Base-by-base conservation (phyloP, 371 early-diverging fungal genomes). In the Saksenaea oblongispora region DNA sequence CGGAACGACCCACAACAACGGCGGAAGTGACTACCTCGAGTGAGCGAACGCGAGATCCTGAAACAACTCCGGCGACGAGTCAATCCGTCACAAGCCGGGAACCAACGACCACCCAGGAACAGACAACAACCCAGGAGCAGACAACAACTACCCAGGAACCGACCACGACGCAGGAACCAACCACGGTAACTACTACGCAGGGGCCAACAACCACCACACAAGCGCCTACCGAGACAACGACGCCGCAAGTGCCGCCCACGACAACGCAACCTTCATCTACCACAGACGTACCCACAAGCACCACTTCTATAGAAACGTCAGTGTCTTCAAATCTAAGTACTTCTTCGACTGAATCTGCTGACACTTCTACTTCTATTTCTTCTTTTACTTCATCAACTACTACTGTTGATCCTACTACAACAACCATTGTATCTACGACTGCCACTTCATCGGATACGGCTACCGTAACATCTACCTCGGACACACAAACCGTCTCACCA, bases 341-440 rank as follows among this genome's bases (percentile, higher is more conserved):
- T 54, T 42, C 59, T 42, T 26, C 53, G 14, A 18, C 54, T 27
- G 34, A 26, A 56, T 63, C 55, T 42, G 63, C 47, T 44, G 66
- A 60, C 66, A 27, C 66, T 35, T 31, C 61, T 65, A 61, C 56
- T 55, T 60, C 56, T 28, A n/a, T n/a, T n/a, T 39, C 37, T 42
- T 39, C 18, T 27, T n/a, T 47, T 22, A 47, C 51, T 22, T 22
- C 51, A 17, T 22, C 51, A 26, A 18, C 51, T 39, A n/a, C 39
- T 31, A 31, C 31, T 31, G 2, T 31, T 39, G 39, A n/a, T 39
- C 39, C 39, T 14, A 14, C 39, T 39, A 39, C 39, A n/a, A n/a
- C 39, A 39, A 39, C 36, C 8, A 36, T n/a, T n/a, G 39, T 14
- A 47, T 18, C 22, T 17, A 10, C 51, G 9, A 17, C 24, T 9